phyloP scores from a whole-genome alignment of 129 eudicot genomes.

The Flaveria ramosissima region DNA sequence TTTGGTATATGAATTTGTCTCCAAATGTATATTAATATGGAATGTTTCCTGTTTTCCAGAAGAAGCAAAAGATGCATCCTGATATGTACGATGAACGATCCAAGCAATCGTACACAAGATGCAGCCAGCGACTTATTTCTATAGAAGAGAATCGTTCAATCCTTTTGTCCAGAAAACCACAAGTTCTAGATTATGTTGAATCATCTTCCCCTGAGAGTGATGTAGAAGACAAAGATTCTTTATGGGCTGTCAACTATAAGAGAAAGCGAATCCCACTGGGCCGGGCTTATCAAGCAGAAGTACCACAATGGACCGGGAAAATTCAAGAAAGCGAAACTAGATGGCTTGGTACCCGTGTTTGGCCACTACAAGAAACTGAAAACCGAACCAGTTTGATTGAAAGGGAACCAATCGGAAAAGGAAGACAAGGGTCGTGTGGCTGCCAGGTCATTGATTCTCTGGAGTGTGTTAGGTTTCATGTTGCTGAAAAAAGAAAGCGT shows the following conservation, averaged over 20 bases:
- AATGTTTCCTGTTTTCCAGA: constrained; percentile 37
- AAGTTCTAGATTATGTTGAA: constrained; percentile 20
- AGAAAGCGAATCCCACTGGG: constrained; percentile 56
- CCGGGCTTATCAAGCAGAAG: constrained; percentile 51
- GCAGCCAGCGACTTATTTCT: constrained; percentile 57
- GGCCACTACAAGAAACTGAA: constrained; percentile 61
- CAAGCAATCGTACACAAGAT: constrained; percentile 44
- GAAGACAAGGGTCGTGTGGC: constrained; percentile 62
- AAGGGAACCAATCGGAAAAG: constrained; percentile 69
- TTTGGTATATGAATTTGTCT: neutral
- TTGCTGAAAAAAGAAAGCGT: constrained; percentile 48
- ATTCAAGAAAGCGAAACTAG: constrained; percentile 43
- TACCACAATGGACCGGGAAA: constrained; percentile 55
- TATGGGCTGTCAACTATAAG: constrained; percentile 25
- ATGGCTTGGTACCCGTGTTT: constrained; percentile 65
- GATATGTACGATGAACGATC: constrained; percentile 54
- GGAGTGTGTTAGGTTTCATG: constrained; percentile 71
- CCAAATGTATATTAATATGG: neutral
- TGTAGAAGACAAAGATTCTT: constrained; percentile 39
- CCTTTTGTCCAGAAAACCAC: constrained; percentile 29
- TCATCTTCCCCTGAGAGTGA: constrained; percentile 47
- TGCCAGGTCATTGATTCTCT: constrained; percentile 56
- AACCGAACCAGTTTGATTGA: constrained; percentile 45
- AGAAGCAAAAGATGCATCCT: constrained; percentile 79
- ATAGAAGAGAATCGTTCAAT: constrained; percentile 43